phyloP scores from a whole-genome alignment of 2,329 filamentous ascomycete genomes.

The Sordariomycetes sp. region DNA sequence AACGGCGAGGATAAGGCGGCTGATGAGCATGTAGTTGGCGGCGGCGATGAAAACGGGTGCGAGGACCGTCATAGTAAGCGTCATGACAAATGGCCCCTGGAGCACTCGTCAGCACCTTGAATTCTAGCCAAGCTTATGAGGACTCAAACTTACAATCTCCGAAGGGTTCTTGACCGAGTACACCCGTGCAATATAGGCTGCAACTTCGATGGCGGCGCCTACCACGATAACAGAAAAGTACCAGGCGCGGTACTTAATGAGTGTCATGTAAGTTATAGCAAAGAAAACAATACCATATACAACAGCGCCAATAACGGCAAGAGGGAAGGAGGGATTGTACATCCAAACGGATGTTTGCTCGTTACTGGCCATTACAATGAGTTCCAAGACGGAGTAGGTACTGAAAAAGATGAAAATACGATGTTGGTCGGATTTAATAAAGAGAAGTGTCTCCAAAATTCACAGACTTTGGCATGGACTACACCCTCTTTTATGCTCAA shows the following conservation, averaged over 20 bases:
- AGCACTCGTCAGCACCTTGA: neutral
- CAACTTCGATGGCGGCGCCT: slow-evolving; percentile 30
- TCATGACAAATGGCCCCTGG: slow-evolving; percentile 26
- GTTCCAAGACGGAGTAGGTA: too few relatives aligned
- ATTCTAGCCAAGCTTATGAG: neutral
- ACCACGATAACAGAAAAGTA: slow-evolving; percentile 33
- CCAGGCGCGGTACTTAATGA: slow-evolving; percentile 28
- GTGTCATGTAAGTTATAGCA: slow-evolving; percentile 28
- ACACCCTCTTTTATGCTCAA: too few relatives aligned
- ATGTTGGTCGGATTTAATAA: too few relatives aligned
- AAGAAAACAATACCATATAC: slow-evolving; percentile 28
- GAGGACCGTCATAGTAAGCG: slow-evolving; percentile 32
- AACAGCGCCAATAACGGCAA: slow-evolving; percentile 29
- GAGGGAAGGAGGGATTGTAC: slow-evolving; percentile 31
- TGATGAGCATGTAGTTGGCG: slow-evolving; percentile 41
- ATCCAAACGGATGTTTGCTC: slow-evolving; percentile 24
- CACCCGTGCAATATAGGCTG: slow-evolving; percentile 27
- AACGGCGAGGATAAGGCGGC: slow-evolving; percentile 30
- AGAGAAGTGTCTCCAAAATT: too few relatives aligned
- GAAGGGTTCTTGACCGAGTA: slow-evolving; percentile 23
- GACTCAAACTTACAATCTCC: slow-evolving; percentile 18
- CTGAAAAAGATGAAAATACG: too few relatives aligned
- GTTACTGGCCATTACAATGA: too few relatives aligned
- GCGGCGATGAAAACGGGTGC: slow-evolving; percentile 39
- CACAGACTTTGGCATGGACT: too few relatives aligned